phyloP scores from a whole-genome alignment of 768 basidiomycete species.

The Tulasnella sp. region DNA sequence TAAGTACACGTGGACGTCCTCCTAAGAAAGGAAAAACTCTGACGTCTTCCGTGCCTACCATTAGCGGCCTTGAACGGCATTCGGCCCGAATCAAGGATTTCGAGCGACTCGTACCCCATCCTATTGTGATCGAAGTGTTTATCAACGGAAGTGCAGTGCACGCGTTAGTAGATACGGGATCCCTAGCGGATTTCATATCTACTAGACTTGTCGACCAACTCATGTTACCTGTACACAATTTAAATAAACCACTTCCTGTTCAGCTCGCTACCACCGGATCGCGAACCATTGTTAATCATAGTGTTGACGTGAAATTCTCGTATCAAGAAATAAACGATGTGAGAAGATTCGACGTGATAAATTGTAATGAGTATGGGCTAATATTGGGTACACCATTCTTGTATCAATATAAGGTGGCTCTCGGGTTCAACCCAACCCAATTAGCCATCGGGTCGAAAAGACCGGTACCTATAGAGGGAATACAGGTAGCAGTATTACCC shows the following conservation, averaged over 20 bases:
- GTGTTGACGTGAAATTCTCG: conserved; percentile 32
- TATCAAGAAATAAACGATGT: conserved; percentile 40
- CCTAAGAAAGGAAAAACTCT: not conserved
- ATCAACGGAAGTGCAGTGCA: conserved; percentile 10
- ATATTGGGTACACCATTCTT: too few species aligned
- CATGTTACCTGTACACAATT: not conserved
- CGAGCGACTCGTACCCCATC: conserved; percentile 20
- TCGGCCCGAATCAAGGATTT: conserved; percentile 13
- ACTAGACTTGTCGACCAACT: conserved; percentile 27
- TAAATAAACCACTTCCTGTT: conserved; percentile 36
- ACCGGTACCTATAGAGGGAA: too few species aligned
- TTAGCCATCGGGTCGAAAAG: too few species aligned
- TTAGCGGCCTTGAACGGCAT: conserved; percentile 17
- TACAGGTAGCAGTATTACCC: too few species aligned
- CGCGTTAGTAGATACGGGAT: conserved; percentile 26
- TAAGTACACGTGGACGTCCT: too few species aligned
- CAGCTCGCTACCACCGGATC: conserved; percentile 46
- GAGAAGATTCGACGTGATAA: conserved; percentile 40
- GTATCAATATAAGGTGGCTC: too few species aligned
- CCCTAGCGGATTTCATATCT: conserved; percentile 26
- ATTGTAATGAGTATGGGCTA: conserved; percentile 39
- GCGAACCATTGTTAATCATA: conserved; percentile 38
- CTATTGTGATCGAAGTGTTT: conserved; percentile 14
- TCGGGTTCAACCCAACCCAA: too few species aligned
- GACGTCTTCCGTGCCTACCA: too few species aligned